These are phyloP conservation scores for Ensete ventricosum DNA, from an alignment of 176 grass and related monocot genomes.

Conservation along the genomic window DNA sequence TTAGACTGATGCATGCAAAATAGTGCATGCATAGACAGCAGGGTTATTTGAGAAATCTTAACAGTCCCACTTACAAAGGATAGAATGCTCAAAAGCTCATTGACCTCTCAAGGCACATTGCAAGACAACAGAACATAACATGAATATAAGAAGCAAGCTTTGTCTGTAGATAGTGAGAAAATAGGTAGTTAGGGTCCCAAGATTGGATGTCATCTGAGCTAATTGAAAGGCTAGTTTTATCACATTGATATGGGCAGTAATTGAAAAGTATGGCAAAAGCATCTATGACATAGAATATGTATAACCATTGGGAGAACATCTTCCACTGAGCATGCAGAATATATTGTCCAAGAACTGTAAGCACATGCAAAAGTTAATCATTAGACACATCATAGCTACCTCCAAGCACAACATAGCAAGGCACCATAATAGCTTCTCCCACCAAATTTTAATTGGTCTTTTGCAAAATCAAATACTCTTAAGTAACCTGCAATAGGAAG, in stretches of 20 bases:
- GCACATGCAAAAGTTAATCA: neutral
- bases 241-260: too few species aligned
- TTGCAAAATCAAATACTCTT: slow-evolving; percentile 19
- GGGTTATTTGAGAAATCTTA: neutral
- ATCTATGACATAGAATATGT: too few species aligned
- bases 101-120: neutral
- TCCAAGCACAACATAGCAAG: slow-evolving; percentile 17
- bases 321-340: neutral
- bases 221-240: too few species aligned
- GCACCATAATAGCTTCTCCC: slow-evolving; percentile 25
- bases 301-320: too few species aligned
- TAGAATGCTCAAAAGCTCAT: neutral
- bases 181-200: too few species aligned
- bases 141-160: neutral
- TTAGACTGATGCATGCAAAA: neutral
- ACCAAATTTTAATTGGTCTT: slow-evolving; percentile 15
- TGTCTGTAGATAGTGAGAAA: neutral
- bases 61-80: neutral
- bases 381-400: neutral
- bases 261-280: too few species aligned
- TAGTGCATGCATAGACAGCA: neutral
- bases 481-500: slow-evolving; percentile 9
- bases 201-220: too few species aligned
- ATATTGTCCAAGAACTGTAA: neutral
- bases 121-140: neutral